These are phyloP conservation scores for Neurospora sp. DNA, from an alignment of 495 filamentous ascomycete genomes.

Conservation along the genomic window DNA sequence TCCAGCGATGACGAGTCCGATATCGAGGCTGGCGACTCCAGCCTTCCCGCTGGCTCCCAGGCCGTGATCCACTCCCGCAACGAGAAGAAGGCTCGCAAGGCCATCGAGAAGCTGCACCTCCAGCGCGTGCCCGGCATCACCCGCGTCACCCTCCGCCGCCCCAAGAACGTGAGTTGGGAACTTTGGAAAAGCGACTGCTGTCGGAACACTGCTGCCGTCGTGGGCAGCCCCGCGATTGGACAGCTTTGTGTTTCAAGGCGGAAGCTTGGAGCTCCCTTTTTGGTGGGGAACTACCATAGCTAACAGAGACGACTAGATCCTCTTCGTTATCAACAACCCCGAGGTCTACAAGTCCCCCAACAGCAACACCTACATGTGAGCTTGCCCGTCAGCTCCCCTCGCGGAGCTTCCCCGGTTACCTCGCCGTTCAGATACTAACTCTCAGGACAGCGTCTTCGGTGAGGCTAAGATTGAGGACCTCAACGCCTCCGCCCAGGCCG, in stretches of 20 bases:
- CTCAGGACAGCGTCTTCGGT: constrained; percentile 74
- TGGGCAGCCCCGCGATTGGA: not conserved
- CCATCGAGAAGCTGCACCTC: constrained; percentile 93
- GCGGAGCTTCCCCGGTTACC: not conserved
- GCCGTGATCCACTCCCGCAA: constrained; percentile 93
- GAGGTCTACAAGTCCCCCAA: constrained; percentile 98
- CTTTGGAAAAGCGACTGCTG: not conserved
- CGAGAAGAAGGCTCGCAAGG: constrained; percentile 99
- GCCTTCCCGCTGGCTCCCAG: constrained; percentile 73
- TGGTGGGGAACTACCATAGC: constrained; percentile 3
- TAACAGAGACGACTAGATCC: constrained; percentile 52
- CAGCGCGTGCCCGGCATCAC: constrained; percentile 96
- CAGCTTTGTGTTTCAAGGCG: not conserved
- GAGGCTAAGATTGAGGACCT: constrained; percentile 99
- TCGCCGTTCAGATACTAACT: not conserved
- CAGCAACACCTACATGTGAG: constrained; percentile 99
- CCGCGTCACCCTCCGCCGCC: constrained; percentile 89
- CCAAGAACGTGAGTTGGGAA: constrained; percentile 78
- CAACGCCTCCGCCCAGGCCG: constrained; percentile 92
- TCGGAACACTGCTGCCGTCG: not conserved
- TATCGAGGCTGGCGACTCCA: constrained; percentile 54
- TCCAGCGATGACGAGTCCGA: constrained; percentile 67
- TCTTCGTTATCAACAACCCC: constrained; percentile 98
- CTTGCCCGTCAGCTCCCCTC: constrained; percentile 1
- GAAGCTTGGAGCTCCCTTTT: not conserved